Conservation (phyloP, 169 alveolate genomes). For the Plasmodium gallinaceum region DNA sequence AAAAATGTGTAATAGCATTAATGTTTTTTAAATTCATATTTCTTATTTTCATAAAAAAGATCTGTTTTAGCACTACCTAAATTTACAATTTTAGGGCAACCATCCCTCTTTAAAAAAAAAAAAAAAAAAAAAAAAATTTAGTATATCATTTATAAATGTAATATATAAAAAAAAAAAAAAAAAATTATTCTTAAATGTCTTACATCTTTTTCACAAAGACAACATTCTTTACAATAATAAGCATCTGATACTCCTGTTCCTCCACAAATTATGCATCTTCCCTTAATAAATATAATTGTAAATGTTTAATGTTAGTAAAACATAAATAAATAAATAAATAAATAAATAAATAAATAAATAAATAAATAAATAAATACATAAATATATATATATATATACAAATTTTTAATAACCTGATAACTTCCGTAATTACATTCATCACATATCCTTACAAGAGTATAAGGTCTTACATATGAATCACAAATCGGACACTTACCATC, state of each 20-base stretch:
- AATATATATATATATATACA: background rate
- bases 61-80: conserved; percentile 98
- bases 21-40: conserved; percentile 89
- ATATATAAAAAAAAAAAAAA: background rate
- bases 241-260: conserved; percentile 99
- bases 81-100: conserved; percentile 99
- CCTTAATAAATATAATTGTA: conserved; percentile 84
- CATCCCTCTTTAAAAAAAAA: conserved; percentile 92
- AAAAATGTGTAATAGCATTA: background rate
- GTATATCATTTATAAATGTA: too few species aligned
- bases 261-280: conserved; percentile 99
- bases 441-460: conserved; percentile 96
- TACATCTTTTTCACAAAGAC: conserved; percentile 97
- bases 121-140: background rate
- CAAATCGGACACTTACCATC: conserved; percentile 99
- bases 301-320: background rate
- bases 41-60: conserved; percentile 97
- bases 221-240: conserved; percentile 98
- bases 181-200: conserved; percentile 14
- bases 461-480: conserved; percentile 99
- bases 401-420: conserved; percentile 84
- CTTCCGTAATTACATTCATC: conserved; percentile 99
- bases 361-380: background rate
- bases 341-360: background rate
- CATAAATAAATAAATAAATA: background rate